Evolutionary conservation across 2,329 filamentous ascomycete species (phyloP).

Genomic region (Diaporthe sp.): DNA sequence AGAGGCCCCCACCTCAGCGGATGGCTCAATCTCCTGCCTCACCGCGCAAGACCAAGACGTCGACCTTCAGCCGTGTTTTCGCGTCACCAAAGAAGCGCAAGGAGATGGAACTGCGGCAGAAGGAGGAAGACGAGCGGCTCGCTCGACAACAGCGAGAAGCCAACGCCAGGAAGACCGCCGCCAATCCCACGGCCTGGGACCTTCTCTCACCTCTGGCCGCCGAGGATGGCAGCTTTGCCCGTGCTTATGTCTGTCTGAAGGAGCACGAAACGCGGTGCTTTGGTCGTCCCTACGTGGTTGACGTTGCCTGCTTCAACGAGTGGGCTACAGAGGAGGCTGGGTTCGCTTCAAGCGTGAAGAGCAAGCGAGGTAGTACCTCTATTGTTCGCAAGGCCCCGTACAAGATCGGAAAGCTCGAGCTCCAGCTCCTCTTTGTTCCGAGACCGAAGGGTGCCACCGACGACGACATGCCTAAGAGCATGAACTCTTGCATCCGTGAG

Average conservation of each 20-base stretch:
- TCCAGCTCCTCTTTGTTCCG: constrained; percentile 95
- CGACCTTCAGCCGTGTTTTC: constrained; percentile 91
- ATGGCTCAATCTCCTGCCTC: constrained; percentile 73
- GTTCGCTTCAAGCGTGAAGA: constrained; percentile 90
- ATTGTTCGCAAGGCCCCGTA: constrained; percentile 92
- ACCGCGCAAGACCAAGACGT: constrained; percentile 79
- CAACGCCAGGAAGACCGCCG: constrained; percentile 72
- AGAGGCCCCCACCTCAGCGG: constrained; percentile 78
- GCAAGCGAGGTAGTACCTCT: constrained; percentile 82
- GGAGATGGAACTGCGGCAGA: constrained; percentile 88
- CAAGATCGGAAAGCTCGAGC: constrained; percentile 92
- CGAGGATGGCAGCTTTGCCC: constrained; percentile 92
- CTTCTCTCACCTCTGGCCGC: constrained; percentile 88
- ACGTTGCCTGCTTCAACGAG: constrained; percentile 97
- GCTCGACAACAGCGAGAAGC: constrained; percentile 76
- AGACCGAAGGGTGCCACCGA: constrained; percentile 89
- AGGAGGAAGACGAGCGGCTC: constrained; percentile 84
- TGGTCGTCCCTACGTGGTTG: constrained; percentile 87
- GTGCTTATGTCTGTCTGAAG: constrained; percentile 93
- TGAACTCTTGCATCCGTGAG: constrained; percentile 96
- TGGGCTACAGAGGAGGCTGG: constrained; percentile 91
- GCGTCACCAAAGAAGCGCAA: constrained; percentile 97
- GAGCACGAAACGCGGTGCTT: constrained; percentile 92
- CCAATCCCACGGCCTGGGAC: constrained; percentile 84
- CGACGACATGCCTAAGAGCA: constrained; percentile 99